Conservation (phyloP, 2,329 filamentous ascomycete species). For the Lecanicillium sp. region DNA sequence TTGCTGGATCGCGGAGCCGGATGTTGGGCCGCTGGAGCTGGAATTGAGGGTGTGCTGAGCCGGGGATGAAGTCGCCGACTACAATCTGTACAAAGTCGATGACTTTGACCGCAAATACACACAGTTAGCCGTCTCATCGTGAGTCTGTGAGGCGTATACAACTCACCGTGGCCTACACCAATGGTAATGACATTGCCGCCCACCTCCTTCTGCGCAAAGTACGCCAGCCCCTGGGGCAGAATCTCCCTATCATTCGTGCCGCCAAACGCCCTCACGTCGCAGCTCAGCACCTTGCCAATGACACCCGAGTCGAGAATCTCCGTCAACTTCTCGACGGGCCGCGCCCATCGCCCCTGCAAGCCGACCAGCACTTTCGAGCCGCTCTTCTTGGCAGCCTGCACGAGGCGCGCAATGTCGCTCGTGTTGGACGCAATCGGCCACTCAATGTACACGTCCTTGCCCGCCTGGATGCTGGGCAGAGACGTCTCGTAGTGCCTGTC, state of each 20-base stretch:
- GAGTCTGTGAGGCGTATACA: neutral
- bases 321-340: slow-evolving; percentile 30
- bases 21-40: slow-evolving; percentile 28
- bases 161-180: slow-evolving; percentile 24
- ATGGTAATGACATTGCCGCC: slow-evolving; percentile 28
- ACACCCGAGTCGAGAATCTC: slow-evolving; percentile 31
- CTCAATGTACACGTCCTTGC: slow-evolving; percentile 43
- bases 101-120: slow-evolving; percentile 12
- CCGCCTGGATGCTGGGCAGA: slow-evolving; percentile 33
- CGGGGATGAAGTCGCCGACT: slow-evolving; percentile 29
- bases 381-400: slow-evolving; percentile 20
- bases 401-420: slow-evolving; percentile 28
- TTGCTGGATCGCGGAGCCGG: too few species aligned
- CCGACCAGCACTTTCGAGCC: slow-evolving; percentile 33
- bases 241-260: slow-evolving; percentile 19
- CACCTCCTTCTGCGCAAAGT: slow-evolving; percentile 34
- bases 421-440: slow-evolving; percentile 41
- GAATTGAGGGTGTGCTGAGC: slow-evolving; percentile 25
- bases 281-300: slow-evolving; percentile 40
- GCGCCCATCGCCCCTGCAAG: slow-evolving; percentile 36
- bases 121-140: neutral
- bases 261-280: slow-evolving; percentile 27
- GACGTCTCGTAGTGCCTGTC: slow-evolving; percentile 36
- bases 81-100: slow-evolving; percentile 31
- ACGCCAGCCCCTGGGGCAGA: slow-evolving; percentile 26